A percentile compares a stretch with the other conserved stretches of the same genome.
These are phyloP conservation scores for Fusarium haematococcum DNA, from an alignment of 2,329 filamentous ascomycete genomes.

Conservation along the genomic window DNA sequence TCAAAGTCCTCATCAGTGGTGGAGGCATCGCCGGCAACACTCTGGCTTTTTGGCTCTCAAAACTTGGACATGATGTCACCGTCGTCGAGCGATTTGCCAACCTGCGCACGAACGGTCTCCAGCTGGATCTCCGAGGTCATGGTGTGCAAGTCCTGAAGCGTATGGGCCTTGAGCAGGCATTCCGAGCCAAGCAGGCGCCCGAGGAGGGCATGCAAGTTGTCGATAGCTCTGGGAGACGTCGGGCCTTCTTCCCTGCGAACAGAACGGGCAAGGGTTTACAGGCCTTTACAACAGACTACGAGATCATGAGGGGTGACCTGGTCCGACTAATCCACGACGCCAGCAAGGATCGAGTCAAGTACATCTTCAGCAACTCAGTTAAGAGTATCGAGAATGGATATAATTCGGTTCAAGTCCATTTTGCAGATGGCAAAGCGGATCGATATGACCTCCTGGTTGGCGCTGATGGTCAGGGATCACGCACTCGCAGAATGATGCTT, in stretches of 20 bases:
- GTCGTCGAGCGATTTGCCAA: conserved; percentile 54
- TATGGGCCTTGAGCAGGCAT: conserved; percentile 32
- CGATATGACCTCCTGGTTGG: conserved; percentile 65
- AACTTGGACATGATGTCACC: conserved; percentile 48
- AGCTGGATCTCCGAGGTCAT: conserved; percentile 65
- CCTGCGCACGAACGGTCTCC: conserved; percentile 61
- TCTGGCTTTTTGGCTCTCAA: conserved; percentile 47
- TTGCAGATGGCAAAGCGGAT: conserved; percentile 57
- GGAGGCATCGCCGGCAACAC: conserved; percentile 48
- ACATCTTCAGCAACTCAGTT: conserved; percentile 48
- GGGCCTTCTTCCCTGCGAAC: conserved; percentile 53
- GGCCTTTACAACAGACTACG: conserved; percentile 61
- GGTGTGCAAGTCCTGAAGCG: conserved; percentile 62
- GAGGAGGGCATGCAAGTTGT: conserved; percentile 63
- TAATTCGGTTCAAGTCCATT: conserved; percentile 50
- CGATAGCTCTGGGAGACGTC: conserved; percentile 51
- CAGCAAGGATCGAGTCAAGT: conserved; percentile 44
- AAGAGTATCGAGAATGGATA: conserved; percentile 48
- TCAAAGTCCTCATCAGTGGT: conserved; percentile 48
- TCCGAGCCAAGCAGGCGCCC: conserved; percentile 54
- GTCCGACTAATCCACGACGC: conserved; percentile 57
- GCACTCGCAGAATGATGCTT: conserved; percentile 57
- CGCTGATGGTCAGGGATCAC: conserved; percentile 66
- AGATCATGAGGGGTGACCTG: conserved; percentile 67
- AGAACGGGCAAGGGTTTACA: conserved; percentile 32